Evolutionary conservation across 202 grass and related monocot species (phyloP), one percentile per base, ranked within the genome.

Genomic region (Miscanthus sacchariflorus): DNA sequence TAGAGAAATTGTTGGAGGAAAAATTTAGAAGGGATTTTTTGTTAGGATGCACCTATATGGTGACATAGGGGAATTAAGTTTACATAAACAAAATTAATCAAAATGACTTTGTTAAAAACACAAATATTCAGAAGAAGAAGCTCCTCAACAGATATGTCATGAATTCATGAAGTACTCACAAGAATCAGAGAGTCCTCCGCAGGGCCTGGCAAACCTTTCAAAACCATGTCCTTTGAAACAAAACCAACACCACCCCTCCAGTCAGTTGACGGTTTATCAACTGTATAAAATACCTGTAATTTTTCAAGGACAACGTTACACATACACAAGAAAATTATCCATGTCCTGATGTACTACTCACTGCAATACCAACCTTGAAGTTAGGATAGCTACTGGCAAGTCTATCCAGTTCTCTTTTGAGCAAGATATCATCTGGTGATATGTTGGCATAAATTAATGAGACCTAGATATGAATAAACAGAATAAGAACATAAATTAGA

Each of bases 371-470:
- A 85, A 98, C 96, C 93, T 98, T 98, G 85, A 98, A 98, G 93
- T 98, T 98, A 46, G 96, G 93, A 84, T 95, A 93, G 88, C 90
- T 94, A 67, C 72, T 86, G 39, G 93, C 85, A 84, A 98, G 92
- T 86, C 92, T 94, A 85, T 98, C 96, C 40, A 98, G 84, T 86
- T 95, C 96, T 79, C 40, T 84, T 90, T 94, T 98, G 77, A 98
- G 87, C 84, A 98, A 91, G 84, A 95, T 95, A 91, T 98, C 96
- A 30, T 98, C 96, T 83, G 96, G 92, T 18, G 96, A 95, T 48
- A 95, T 69, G 14, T 98, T 98, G 46, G 96, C 96, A 85, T 98
- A 98, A 69, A 98, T 87, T 86, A 99, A 91, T 35, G 96, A 99
- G 67, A 99, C 89, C 96, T 99, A 90, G 56, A 87, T 39, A 85